Base-by-base conservation (phyloP, 208 protist species). In the Herpetomonas tarakana region DNA sequence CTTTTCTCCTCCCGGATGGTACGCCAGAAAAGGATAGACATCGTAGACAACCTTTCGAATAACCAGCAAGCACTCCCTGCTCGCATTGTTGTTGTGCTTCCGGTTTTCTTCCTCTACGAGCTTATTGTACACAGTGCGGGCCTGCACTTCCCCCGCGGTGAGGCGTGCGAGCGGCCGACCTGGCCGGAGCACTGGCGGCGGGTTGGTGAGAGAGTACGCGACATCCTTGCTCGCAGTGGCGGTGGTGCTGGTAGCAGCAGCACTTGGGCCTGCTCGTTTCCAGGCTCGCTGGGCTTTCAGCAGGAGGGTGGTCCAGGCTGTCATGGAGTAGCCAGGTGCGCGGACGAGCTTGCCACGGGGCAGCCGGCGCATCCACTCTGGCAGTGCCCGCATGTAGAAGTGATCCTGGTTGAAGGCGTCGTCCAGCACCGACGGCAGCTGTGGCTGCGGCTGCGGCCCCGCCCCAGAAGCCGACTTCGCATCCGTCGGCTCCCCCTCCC, bases 31-130 rank as follows among this genome's bases (percentile, higher is more conserved):
- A 19, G 53, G 55, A 2, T 76, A 83, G 28, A 75, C 56, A 47
- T 87, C 75, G 65, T 85, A 90, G 7, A 83, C 80, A 1, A 81
- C 59, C 0, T 53, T 62, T 6, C 53, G 27, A 4, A 90, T 46
- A 9, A 87, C 72, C 31, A 90, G 50, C 76, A 73, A 87, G 1
- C 81, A 49, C 53, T 83, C 79, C 35, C 35, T 6, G 9, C 14
- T 41, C 9, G 9, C 35, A 14, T 6, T 41, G 9, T 41, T 41
- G 9, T 6, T 41, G 35, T 6, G 9, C 9, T 18, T 14, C 35
- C 9, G 9, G 35, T 6, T 41, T 6, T 41, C 35, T 14, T 6
- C 35, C 9, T 6, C 35, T 6, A 41, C 35, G 35, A 14, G 6
- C 35, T 18, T 18, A 41, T 41, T 41, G 14, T 41, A 41, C 6